A percentile compares a stretch with the other conserved stretches of the same genome.
phyloP scores from a whole-genome alignment of 129 eudicot species.

The Saussurea involucrata region DNA sequence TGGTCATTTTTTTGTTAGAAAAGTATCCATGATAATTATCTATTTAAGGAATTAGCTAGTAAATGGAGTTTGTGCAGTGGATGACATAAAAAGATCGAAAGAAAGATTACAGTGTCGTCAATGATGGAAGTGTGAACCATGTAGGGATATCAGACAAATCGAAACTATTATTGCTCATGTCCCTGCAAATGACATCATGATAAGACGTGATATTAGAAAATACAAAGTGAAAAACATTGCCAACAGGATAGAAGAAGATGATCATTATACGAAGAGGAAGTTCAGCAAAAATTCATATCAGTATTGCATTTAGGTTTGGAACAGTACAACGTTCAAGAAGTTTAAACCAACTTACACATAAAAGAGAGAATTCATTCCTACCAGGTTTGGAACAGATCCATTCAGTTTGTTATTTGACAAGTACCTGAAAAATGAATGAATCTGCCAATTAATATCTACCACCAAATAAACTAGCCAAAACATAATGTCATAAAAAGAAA shows the following conservation, averaged over 20 bases:
- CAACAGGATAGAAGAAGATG: not conserved
- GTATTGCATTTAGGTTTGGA: not conserved
- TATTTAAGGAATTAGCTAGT: not conserved
- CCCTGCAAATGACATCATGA: constrained; percentile 58
- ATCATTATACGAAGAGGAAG: not conserved
- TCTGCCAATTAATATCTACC: constrained; percentile 6
- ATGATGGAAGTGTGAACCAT: constrained; percentile 64
- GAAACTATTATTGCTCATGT: constrained; percentile 91
- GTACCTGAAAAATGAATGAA: constrained; percentile 42
- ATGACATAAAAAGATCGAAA: constrained; percentile 18
- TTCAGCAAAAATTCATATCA: not conserved
- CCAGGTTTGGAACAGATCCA: constrained; percentile 71
- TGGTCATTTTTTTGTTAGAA: not conserved
- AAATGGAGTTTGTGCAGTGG: not conserved
- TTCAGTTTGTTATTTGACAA: constrained; percentile 68
- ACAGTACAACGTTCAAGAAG: not conserved
- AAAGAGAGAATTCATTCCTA: constrained; percentile 55
- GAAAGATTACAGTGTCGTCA: constrained; percentile 76
- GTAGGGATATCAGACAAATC: constrained; percentile 48
- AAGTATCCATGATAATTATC: not conserved
- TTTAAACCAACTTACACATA: constrained; percentile 62
- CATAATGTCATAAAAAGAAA: not conserved
- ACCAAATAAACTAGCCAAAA: not conserved
- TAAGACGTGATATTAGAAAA: constrained; percentile 3
- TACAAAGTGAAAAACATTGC: not conserved